phyloP scores from a whole-genome alignment of 2,329 filamentous ascomycete species.

The Macrophomina tecta region DNA sequence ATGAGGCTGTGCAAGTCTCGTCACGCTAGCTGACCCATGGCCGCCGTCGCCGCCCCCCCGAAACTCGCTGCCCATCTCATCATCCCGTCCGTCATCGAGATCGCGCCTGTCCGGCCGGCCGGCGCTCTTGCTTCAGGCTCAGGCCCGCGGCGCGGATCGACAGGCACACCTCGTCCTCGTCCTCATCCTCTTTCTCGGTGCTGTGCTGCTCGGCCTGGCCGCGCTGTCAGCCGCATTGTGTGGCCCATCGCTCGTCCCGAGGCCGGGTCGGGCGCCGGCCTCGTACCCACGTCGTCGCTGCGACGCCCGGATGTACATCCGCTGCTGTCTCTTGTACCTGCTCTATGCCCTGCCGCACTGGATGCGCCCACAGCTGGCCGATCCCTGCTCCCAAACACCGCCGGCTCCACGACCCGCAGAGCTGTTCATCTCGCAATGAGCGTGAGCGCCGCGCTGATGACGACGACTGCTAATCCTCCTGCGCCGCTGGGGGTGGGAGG shows the following conservation, averaged over 20 bases:
- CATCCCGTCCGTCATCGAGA: too few species aligned
- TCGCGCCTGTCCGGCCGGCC: too few species aligned
- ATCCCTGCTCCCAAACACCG: neutral
- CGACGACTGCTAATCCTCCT: neutral
- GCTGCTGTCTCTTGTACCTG: neutral
- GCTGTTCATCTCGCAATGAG: too few species aligned
- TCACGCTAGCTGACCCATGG: too few species aligned
- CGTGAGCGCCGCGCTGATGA: neutral
- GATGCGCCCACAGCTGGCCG: neutral
- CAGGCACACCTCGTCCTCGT: neutral
- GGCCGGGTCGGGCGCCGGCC: neutral
- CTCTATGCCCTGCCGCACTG: neutral
- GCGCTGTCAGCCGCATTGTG: neutral
- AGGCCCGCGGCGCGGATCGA: too few species aligned
- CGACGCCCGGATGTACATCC: constrained; percentile 3
- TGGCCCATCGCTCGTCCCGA: neutral
- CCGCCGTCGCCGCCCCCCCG: too few species aligned
- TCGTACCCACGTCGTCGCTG: neutral
- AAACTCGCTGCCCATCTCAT: too few species aligned
- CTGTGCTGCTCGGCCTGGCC: neutral
- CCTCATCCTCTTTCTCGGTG: neutral
- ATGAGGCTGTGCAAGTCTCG: too few species aligned
- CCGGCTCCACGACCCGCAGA: neutral
- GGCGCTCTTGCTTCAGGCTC: too few species aligned
- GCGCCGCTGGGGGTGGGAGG: too few species aligned